These are phyloP conservation scores for Sphaerulina vaccinii DNA, from an alignment of 2,329 filamentous ascomycete genomes.

Conservation along the genomic window DNA sequence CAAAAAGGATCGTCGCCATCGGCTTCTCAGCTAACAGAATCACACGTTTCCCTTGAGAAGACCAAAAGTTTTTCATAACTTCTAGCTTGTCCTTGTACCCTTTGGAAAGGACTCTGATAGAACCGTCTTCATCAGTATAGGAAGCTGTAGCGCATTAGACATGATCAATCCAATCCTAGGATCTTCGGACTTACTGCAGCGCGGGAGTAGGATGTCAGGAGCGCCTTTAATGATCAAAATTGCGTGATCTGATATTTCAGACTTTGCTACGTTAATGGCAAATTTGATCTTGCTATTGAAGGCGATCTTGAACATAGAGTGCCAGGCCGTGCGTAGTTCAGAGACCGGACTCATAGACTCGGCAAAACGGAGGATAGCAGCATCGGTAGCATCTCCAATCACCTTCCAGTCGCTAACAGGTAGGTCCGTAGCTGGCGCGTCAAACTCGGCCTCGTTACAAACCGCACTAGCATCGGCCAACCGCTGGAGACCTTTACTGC, in stretches of 20 bases:
- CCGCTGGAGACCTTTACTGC: conserved; percentile 50
- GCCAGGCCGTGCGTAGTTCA: conserved; percentile 62
- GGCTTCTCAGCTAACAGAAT: conserved; percentile 60
- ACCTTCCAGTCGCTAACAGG: conserved; percentile 63
- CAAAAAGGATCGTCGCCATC: conserved; percentile 58
- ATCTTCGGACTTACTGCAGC: too few relatives aligned
- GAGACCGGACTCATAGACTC: conserved; percentile 62
- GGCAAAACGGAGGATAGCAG: conserved; percentile 70
- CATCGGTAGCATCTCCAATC: conserved; percentile 74
- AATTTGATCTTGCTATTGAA: conserved; percentile 84
- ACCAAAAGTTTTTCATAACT: conserved; percentile 65
- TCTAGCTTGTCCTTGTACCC: conserved; percentile 56
- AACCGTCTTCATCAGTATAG: conserved; percentile 58
- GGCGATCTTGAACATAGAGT: conserved; percentile 64
- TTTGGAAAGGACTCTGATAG: conserved; percentile 52
- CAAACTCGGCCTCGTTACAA: conserved; percentile 75
- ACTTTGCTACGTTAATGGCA: conserved; percentile 65
- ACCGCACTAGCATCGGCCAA: conserved; percentile 62
- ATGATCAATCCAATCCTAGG: too few relatives aligned
- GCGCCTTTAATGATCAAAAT: conserved; percentile 76
- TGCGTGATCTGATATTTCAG: conserved; percentile 33
- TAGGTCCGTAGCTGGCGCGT: conserved; percentile 60
- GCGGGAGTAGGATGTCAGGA: conserved; percentile 67
- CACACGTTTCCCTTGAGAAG: conserved; percentile 66
- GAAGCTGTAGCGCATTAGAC: too few relatives aligned